A percentile compares a stretch with the other conserved stretches of the same genome.
Conservation (phyloP, 768 basidiomycete genomes). For the Boletus eberwhitei region DNA sequence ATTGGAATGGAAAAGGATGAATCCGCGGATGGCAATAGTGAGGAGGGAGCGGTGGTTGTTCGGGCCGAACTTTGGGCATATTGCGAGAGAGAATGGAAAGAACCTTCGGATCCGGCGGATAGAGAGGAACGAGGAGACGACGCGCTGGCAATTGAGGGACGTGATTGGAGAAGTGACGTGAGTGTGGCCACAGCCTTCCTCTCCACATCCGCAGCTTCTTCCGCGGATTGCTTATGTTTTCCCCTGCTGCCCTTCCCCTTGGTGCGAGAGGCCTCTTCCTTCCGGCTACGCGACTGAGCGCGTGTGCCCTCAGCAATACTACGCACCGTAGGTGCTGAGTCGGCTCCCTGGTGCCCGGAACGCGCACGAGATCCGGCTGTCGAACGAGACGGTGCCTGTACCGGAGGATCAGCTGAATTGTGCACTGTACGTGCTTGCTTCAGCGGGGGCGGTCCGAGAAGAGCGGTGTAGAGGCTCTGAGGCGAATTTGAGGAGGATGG, state of each 20-base stretch:
- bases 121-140: constrained; percentile 72
- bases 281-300: constrained; percentile 42
- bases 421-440: constrained; percentile 80
- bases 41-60: constrained; percentile 41
- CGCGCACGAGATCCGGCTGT: constrained; percentile 31
- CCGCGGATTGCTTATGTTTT: constrained; percentile 43
- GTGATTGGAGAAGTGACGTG: constrained; percentile 65
- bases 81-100: constrained; percentile 58
- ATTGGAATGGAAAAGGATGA: constrained; percentile 33
- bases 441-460: constrained; percentile 71
- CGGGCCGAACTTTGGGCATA: constrained; percentile 67
- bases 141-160: constrained; percentile 57
- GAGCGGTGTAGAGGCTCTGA: constrained; percentile 68
- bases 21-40: constrained; percentile 39
- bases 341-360: constrained; percentile 15
- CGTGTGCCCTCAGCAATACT: constrained; percentile 48
- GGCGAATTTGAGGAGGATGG: constrained; percentile 38
- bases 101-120: constrained; percentile 66
- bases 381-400: constrained; percentile 44
- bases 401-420: constrained; percentile 67
- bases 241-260: constrained; percentile 46
- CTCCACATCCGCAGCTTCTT: constrained; percentile 50
- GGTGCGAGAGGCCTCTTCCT: constrained; percentile 34
- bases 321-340: constrained; percentile 26
- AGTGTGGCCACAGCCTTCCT: constrained; percentile 83